Base-by-base conservation (phyloP, 2,329 filamentous ascomycete genomes). In the Pestalotiopsis sp. region DNA sequence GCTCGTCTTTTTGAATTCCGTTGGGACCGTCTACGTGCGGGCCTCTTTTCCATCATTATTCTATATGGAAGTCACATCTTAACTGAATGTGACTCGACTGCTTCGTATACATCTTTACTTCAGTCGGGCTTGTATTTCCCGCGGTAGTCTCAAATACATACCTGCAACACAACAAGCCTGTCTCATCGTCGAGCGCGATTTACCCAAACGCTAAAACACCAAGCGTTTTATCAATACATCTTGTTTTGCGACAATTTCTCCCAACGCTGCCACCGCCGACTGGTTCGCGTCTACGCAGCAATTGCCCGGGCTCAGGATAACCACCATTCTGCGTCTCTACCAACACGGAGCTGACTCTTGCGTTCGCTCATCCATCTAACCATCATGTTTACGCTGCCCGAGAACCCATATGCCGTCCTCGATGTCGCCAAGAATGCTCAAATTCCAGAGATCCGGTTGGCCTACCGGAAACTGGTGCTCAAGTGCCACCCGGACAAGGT, bases 401-500 rank as follows among this genome's bases (percentile, higher is more conserved):
- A 89, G 71, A 93, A 98, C 82, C 95, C 94, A 63, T 97, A 97
- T 84, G 88, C 86, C 76, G 85, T 88, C 67, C 86, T 98, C 64
- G 93, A 93, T 66, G 87, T 98, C 68, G 78, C 90, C 70, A 92
- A 89, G 77, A 88, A 91, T 80, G 93, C 93, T 62, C 88, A 92
- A 70, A 78, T 90, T 57, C 74, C 89, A 62, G 88, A 91, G 73
- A 95, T 98, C 79, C 92, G 93, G 76, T 87, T 89, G 65, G 92
- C 93, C 17, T 91, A 97, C 82, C 90, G 93, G 74, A 97, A 97
- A 80, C 90, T 97, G 55, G 93, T 93, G 45, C 88, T 97, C 74
- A 94, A 93, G 79, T 95, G 92, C 77, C 95, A 98, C 74, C 95
- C 95, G 41, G 95, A 98, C 85, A 97, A 97, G 82, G 89, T 97